Base-by-base conservation (phyloP, 805 yeast species). In the Wickerhamiella spandovensis region DNA sequence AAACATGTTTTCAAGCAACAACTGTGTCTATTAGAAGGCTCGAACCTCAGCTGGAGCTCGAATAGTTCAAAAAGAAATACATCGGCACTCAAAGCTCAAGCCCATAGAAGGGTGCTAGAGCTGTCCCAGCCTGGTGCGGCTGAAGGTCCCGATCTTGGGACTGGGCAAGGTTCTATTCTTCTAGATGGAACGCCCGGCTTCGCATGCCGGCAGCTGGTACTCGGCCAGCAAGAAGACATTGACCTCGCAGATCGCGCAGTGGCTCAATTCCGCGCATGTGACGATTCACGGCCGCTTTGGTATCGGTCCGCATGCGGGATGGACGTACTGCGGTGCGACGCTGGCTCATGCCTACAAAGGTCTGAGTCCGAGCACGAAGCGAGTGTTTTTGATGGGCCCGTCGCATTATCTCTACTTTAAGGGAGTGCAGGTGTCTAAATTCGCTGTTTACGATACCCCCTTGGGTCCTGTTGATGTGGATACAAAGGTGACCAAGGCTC, bases 191-290 rank as follows among this genome's bases (percentile, higher is more conserved):
- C 17, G 88, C 48, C 76, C 80, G 2, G 95, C 95, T 1, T 74
- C 94, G 1, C 97, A 90, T 64, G 82, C 96, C 2, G 97, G 97
- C 1, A 65, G 88, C 1, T 90, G 98, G 98, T 90, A 92, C 64
- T 58, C 78, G 1, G 70, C 70, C 13, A 71, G 72, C 44, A 56
- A 72, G 0, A 43, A 58, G 1, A 62, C 60, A 20, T 70, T 90
- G 13, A 62, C 69, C 2, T 51, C 61, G 8, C 84, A 84, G 55
- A 51, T 90, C 17, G 72, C 73, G 12, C 59, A 61, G 1, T 77
- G 69, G 57, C 64, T 84, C 44, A 56, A 55, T 10, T 74, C 74
- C 2, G 61, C 60, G 6, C 49, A 38, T 12, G 50, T 49, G 25
- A 61, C 67, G 2, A 59, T 59, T 4, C 74, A 71, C 3, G 77